These are phyloP conservation scores for Yamadazyma diospyri DNA, from an alignment of 1,139 yeast species.

Conservation along the genomic window DNA sequence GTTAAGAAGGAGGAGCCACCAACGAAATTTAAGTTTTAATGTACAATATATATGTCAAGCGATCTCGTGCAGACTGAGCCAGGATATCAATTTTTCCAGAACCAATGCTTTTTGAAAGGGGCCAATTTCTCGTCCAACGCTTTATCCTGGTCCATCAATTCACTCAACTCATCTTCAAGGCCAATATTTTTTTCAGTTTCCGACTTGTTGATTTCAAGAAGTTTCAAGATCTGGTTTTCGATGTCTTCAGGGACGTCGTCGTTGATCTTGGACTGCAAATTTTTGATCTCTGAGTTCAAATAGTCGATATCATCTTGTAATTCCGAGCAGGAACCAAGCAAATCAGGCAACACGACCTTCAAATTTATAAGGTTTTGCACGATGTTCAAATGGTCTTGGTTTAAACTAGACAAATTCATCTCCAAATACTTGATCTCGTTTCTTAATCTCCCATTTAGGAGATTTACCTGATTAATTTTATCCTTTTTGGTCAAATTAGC, in stretches of 20 bases:
- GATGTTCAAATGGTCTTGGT: constrained; percentile 63
- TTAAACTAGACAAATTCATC: constrained; percentile 61
- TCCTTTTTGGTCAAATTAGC: constrained; percentile 64
- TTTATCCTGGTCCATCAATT: constrained; percentile 25
- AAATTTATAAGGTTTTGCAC: constrained; percentile 43
- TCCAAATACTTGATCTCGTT: constrained; percentile 75
- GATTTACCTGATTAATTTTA: constrained; percentile 64
- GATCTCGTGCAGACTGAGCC: neutral
- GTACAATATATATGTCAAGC: neutral
- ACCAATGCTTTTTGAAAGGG: constrained; percentile 19
- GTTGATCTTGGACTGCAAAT: constrained; percentile 42
- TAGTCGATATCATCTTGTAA: constrained; percentile 62
- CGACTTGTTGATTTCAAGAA: constrained; percentile 48
- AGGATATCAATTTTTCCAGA: no score
- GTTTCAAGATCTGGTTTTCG: constrained; percentile 47
- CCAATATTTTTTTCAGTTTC: constrained; percentile 54
- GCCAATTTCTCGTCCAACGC: constrained; percentile 26
- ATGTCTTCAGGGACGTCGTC: constrained; percentile 37
- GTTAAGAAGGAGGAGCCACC: neutral
- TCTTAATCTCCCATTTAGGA: constrained; percentile 68
- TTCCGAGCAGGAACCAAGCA: constrained; percentile 73
- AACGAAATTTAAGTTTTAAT: constrained; percentile 1
- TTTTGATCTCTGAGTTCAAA: constrained; percentile 50
- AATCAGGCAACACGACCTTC: constrained; percentile 42
- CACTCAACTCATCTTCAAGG: constrained; percentile 46